Evolutionary conservation across 164 flowering plant genomes (phyloP), one percentile per base, ranked within the genome.

Genomic region (Cinnamomum micranthum): DNA sequence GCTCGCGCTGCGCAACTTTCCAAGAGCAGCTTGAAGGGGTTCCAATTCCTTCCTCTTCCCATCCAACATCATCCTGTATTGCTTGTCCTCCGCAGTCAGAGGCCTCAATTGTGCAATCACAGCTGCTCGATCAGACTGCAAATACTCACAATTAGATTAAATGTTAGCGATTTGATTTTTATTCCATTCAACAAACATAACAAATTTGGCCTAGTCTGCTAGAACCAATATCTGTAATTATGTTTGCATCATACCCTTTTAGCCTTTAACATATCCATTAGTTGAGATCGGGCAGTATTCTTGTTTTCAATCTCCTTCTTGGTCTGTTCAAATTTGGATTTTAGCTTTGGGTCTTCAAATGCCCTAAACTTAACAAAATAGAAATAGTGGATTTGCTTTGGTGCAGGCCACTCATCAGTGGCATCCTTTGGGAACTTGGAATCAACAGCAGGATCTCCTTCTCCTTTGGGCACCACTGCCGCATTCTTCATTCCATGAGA

Each of bases 331-430:
- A 88, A 58, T 80, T 91, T 88, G 51, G 84, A 79, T 78, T 85
- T 94, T 70, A 94, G 84, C 71, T 84, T 87, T 17, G 93, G 92
- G 75, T 94, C 98, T 22, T 96, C 97, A 69, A 75, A 86, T 1
- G 85, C 23, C 20, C 92, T 88, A 71, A 79, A 77, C 83, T 79
- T 89, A 24, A 87, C 86, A 74, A 90, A 82, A 79, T 86, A 89
- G 69, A 91, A 93, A 2, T 77, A 59, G 79, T 92, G 89, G 35
- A 86, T 83, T 85, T 88, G 84, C 80, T 79, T 86, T 14, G 86
- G 85, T n/a, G 76, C 91, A 65, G 99, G 96, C 98, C 99, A 95
- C 70, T 92, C 96, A 72, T 91, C 93, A 74, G 78, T 90, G 6
- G 84, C 95, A 86, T 95, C 87, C 81, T 85, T 89, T 0, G 94